A percentile compares a stretch with the other conserved stretches of the same genome.
These are phyloP conservation scores for Yamadazyma membranifaciens DNA, from an alignment of 1,139 yeast genomes.

Conservation along the genomic window DNA sequence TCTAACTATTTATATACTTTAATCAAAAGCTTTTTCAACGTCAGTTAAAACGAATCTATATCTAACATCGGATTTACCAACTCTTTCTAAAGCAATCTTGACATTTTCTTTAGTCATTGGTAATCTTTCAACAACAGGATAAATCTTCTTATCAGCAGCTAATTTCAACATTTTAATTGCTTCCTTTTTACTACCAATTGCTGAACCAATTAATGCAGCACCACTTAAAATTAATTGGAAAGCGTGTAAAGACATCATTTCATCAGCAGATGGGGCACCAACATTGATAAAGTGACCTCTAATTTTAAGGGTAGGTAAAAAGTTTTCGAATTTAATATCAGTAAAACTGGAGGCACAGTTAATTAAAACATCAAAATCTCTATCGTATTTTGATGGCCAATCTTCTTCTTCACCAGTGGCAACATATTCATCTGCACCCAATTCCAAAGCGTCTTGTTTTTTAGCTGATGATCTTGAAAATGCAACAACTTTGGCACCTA, in stretches of 20 bases:
- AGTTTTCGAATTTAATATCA: slow-evolving; percentile 29
- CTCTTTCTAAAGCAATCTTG: slow-evolving; percentile 29
- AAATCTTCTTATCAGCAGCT: slow-evolving; percentile 38
- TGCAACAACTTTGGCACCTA: slow-evolving; percentile 43
- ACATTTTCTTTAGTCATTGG: slow-evolving; percentile 34
- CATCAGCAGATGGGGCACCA: slow-evolving; percentile 45
- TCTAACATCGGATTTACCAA: slow-evolving; percentile 50
- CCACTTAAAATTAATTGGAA: slow-evolving; percentile 29
- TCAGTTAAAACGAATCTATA: slow-evolving; percentile 65
- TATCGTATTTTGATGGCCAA: slow-evolving; percentile 30
- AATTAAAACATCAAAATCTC: slow-evolving; percentile 46
- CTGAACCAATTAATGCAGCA: slow-evolving; percentile 30
- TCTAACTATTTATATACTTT: slow-evolving; percentile 10
- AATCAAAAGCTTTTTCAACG: slow-evolving; percentile 42
- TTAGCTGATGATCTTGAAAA: slow-evolving; percentile 37
- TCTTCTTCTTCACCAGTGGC: slow-evolving; percentile 38
- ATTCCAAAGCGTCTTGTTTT: slow-evolving; percentile 31
- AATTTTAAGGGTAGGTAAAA: slow-evolving; percentile 31
- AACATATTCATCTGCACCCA: slow-evolving; percentile 41
- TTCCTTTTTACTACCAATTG: slow-evolving; percentile 39
- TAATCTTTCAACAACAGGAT: slow-evolving; percentile 43
- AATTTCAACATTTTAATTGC: slow-evolving; percentile 37
- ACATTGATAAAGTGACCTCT: slow-evolving; percentile 51
- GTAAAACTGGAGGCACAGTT: slow-evolving; percentile 47
- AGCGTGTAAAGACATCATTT: slow-evolving; percentile 24